A percentile compares a stretch with the other conserved stretches of the same genome.
phyloP scores from a whole-genome alignment of 441 rosid species.

The Metrosideros polymorpha region DNA sequence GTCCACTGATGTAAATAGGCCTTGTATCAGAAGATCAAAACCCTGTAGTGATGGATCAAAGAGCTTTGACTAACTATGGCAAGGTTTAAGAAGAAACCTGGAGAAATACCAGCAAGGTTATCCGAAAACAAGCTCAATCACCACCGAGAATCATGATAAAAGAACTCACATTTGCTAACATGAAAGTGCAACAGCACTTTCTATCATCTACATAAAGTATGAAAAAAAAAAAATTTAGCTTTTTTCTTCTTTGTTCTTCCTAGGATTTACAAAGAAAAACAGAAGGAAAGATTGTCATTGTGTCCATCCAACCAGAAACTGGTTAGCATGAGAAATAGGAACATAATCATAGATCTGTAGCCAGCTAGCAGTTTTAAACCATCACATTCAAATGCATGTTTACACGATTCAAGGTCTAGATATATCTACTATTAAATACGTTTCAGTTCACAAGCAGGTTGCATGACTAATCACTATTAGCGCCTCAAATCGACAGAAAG shows the following conservation, averaged over 20 bases:
- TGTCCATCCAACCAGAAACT: neutral
- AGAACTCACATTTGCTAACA: neutral
- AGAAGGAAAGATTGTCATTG: neutral
- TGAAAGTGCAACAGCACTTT: neutral
- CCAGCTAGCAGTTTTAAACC: neutral
- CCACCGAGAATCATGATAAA: neutral
- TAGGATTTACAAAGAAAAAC: neutral
- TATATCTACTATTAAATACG: neutral
- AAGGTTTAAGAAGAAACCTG: neutral
- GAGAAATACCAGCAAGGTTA: neutral
- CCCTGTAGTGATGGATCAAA: constrained; percentile 30
- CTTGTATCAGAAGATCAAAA: constrained; percentile 51
- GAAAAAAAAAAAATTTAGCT: no score
- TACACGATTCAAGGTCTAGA: neutral
- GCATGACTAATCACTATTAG: neutral
- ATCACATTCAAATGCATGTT: neutral
- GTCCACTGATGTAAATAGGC: constrained; percentile 25
- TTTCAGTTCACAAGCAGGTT: neutral
- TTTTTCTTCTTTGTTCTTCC: neutral
- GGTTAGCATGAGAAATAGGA: neutral
- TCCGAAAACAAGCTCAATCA: neutral
- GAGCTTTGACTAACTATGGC: neutral
- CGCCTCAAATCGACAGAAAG: neutral
- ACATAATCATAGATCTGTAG: neutral
- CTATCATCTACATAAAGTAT: neutral